Evolutionary conservation across 1,284 basidiomycete species (phyloP).

Genomic region (Prillingera fragicola): DNA sequence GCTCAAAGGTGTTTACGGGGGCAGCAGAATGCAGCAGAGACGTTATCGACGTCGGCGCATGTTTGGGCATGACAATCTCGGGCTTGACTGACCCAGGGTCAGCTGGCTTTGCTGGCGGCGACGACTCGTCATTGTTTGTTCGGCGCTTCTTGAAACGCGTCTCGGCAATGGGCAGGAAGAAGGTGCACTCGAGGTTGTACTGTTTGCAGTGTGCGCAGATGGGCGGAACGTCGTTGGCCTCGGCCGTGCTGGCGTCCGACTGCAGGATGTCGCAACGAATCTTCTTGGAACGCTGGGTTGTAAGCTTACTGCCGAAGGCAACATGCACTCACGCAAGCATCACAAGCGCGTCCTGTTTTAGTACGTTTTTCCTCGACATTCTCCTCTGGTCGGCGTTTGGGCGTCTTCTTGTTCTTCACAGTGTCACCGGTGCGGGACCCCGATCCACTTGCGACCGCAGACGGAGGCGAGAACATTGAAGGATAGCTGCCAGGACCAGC

Average conservation of each 20-base stretch:
- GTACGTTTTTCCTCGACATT: slow-evolving; percentile 38
- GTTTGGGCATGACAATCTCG: slow-evolving; percentile 1
- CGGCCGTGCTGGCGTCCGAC: slow-evolving; percentile 12
- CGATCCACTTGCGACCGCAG: too few species aligned
- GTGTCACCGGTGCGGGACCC: too few species aligned
- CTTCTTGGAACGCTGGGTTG: slow-evolving; percentile 67
- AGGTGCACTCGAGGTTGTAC: slow-evolving; percentile 86
- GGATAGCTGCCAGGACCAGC: too few species aligned
- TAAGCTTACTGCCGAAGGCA: not conserved
- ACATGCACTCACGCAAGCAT: slow-evolving; percentile 44
- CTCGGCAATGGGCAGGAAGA: slow-evolving; percentile 95
- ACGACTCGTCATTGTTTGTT: slow-evolving; percentile 53
- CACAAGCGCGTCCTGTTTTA: slow-evolving; percentile 48
- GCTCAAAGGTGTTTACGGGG: slow-evolving; percentile 73
- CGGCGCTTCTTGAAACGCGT: slow-evolving; percentile 97
- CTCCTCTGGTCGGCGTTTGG: too few species aligned
- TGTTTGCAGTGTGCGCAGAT: slow-evolving; percentile 53
- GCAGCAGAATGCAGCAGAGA: slow-evolving; percentile 86
- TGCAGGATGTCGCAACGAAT: slow-evolving; percentile 56
- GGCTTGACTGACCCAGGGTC: slow-evolving; percentile 5
- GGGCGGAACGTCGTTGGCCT: slow-evolving; percentile 26
- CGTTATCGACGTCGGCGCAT: slow-evolving; percentile 76
- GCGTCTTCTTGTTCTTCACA: slow-evolving; percentile 36
- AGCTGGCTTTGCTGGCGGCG: slow-evolving; percentile 2
- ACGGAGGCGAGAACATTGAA: too few species aligned